phyloP scores from a whole-genome alignment of 1,284 basidiomycete species.

The Porodaedalea pini region DNA sequence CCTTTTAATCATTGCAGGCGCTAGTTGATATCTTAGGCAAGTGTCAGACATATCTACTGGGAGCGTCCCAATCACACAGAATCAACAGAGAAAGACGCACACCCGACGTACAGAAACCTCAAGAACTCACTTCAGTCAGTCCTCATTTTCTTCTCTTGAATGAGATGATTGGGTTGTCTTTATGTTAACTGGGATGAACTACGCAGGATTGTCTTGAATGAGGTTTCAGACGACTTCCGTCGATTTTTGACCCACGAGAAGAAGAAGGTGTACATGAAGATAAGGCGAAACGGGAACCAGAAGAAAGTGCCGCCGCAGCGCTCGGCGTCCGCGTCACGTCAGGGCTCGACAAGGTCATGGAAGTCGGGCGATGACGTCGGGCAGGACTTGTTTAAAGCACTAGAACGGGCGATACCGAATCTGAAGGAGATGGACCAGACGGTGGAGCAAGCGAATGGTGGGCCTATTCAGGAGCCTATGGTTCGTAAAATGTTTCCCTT shows the following conservation, averaged over 20 bases:
- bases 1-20: not conserved
- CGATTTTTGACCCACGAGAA: not conserved
- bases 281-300: not conserved
- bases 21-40: conserved; percentile 9
- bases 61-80: not conserved
- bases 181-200: no score
- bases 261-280: not conserved
- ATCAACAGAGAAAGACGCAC: conserved; percentile 6
- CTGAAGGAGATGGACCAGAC: no score
- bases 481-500: not conserved
- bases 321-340: not conserved
- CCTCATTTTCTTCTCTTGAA: not conserved
- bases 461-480: conserved; percentile 7
- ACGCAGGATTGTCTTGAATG: not conserved
- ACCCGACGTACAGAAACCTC: conserved; percentile 7
- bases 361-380: not conserved
- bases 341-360: not conserved
- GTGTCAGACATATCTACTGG: not conserved
- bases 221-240: conserved; percentile 6
- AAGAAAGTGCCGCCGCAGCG: not conserved
- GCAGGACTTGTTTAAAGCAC: not conserved
- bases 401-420: no score
- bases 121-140: conserved; percentile 3
- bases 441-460: not conserved
- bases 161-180: not conserved